Percentiles rank a stretch among this genome's conserved stretches.
Evolutionary conservation across 164 flowering plant species (phyloP).

Genomic region (Saururus chinensis): DNA sequence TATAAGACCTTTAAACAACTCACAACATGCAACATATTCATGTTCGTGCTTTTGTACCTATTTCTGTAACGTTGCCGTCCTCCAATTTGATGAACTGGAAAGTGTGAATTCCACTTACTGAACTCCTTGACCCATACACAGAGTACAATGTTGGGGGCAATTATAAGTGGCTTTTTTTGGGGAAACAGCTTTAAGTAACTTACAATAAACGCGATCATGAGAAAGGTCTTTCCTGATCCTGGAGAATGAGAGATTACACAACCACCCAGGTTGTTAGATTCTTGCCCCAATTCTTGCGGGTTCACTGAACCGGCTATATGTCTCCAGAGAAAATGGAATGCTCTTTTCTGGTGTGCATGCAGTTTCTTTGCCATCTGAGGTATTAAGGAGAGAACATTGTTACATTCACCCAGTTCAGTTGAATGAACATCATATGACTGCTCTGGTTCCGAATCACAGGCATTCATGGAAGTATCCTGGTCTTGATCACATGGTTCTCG

Average conservation of each 20-base stretch:
- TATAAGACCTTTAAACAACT: slow-evolving; percentile 80
- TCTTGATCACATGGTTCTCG: not conserved
- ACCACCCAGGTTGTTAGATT: slow-evolving; percentile 45
- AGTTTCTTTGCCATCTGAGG: slow-evolving; percentile 56
- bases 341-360: slow-evolving; percentile 71
- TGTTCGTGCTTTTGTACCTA: slow-evolving; percentile 16
- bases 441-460: slow-evolving; percentile 21
- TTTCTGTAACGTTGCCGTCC: slow-evolving; percentile 43
- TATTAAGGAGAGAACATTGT: slow-evolving; percentile 69
- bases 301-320: slow-evolving; percentile 70
- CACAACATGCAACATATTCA: slow-evolving; percentile 56
- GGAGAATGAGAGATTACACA: slow-evolving; percentile 94
- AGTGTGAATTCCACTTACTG: slow-evolving; percentile 69
- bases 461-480: not conserved
- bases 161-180: slow-evolving; percentile 63
- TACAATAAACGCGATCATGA: slow-evolving; percentile 72
- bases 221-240: slow-evolving; percentile 90
- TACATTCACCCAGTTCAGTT: slow-evolving; percentile 24
- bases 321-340: slow-evolving; percentile 85
- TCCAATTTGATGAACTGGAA: slow-evolving; percentile 77
- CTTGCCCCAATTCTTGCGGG: slow-evolving; percentile 45
- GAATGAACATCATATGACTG: slow-evolving; percentile 12
- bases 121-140: slow-evolving; percentile 88
- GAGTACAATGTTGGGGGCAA: slow-evolving; percentile 87
- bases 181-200: slow-evolving; percentile 87